phyloP scores from a whole-genome alignment of 2,329 filamentous ascomycete genomes.

The Xylogone sp. region DNA sequence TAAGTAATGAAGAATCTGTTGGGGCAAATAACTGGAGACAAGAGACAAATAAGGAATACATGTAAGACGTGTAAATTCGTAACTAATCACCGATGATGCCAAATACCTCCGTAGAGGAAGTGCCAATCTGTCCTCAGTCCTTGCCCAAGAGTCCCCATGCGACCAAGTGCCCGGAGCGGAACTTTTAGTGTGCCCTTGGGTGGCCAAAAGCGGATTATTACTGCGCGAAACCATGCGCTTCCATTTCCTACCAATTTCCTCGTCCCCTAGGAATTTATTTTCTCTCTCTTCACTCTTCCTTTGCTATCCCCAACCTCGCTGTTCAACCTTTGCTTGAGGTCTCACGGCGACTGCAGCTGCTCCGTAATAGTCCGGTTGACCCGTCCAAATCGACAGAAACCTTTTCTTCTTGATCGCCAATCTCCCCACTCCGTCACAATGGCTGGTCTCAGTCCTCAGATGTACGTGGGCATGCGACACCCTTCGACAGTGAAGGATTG shows the following conservation, averaged over 20 bases:
- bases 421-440: conserved; percentile 40
- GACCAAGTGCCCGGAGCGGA: background rate
- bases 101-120: background rate
- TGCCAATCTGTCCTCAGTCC: background rate
- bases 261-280: no score
- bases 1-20: background rate
- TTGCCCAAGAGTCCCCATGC: no score
- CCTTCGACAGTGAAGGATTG: background rate
- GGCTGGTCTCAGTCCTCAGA: conserved; percentile 58
- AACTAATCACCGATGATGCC: background rate
- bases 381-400: no score
- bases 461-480: conserved; percentile 44
- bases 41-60: no score
- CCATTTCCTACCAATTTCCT: conserved; percentile 3
- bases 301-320: conserved; percentile 6
- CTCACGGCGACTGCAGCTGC: no score
- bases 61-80: background rate
- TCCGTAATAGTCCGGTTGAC: no score
- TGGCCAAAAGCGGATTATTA: no score
- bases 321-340: conserved; percentile 1
- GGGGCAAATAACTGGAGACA: background rate
- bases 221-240: conserved; percentile 9
- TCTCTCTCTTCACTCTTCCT: background rate
- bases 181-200: background rate
- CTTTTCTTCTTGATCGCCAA: no score